Evolutionary conservation across 2,329 filamentous ascomycete genomes (phyloP), one percentile per base, ranked within the genome.

Genomic region (Aaosphaeria arxii): DNA sequence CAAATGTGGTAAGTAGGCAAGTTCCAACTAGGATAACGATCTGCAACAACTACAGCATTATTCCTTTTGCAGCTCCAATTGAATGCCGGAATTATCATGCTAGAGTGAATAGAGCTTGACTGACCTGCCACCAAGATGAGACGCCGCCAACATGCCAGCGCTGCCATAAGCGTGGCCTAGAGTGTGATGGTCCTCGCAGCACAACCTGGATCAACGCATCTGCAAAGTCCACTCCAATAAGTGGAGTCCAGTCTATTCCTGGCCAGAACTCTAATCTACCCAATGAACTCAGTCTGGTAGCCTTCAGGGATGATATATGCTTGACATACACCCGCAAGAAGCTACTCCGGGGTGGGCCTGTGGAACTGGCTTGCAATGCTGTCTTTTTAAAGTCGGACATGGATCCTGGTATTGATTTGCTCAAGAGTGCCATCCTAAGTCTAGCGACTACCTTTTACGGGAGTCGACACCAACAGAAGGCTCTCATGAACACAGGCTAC

Each of bases 361-460:
- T 65, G 11, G 63, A 63, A 28, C 30, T 62, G 13, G 63, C 61
- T 6, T 64, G 51, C 43, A 51, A 64, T 17, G 7, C 36, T 4
- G 47, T 43, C 9, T 38, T 49, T 0, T 6, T 35, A n/a, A 39
- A 30, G 6, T 2, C 44, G 31, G n/a, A 17, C 11, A 6, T 35
- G 35, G 35, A 55, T 9, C 57, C 57, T 11, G 56, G 54, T 6
- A 46, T 61, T 11, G 44, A 43, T 30, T 43, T 66, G 2, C 54
- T 66, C 11, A 56, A 56, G 5, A 55, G 56, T 13, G 52, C 61
- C 0, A 51, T 65, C 11, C 41, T 62, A 11, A 61, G 59, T 44
- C 55, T 66, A 4, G 50, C 62, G 1, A 48, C 57, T 5, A 55
- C 59, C 0, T 64, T 62, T 42, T 66, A 59, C 43, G 63, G 63